Conservation (phyloP, 2,329 filamentous ascomycete species). For the Phialophora chinensis region DNA sequence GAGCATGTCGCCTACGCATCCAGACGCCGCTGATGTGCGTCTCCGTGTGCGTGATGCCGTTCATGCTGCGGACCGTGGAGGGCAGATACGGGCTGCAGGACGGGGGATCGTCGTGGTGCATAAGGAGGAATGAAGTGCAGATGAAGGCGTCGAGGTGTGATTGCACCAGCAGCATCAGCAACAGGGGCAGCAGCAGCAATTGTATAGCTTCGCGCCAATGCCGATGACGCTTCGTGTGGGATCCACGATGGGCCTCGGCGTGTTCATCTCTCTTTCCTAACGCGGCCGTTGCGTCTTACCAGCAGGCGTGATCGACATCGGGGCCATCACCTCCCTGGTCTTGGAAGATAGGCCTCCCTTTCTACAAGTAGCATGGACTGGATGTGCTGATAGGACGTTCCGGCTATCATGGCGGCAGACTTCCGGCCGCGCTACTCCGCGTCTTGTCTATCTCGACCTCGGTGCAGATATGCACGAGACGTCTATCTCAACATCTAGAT, state of each 20-base stretch:
- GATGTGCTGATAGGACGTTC: constrained; percentile 5
- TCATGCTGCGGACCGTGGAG: background rate
- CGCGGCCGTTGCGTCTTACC: background rate
- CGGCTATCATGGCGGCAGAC: constrained; percentile 11
- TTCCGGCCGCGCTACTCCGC: constrained; percentile 25
- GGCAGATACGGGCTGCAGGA: constrained; percentile 1
- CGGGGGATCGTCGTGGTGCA: constrained; percentile 1
- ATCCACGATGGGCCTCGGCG: background rate
- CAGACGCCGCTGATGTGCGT: constrained; percentile 18
- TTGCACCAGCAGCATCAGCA: background rate
- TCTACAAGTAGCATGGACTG: background rate
- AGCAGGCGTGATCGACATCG: constrained; percentile 15
- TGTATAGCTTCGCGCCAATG: background rate
- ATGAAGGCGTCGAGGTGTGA: background rate
- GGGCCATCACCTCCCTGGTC: constrained; percentile 1
- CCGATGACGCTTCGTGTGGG: background rate
- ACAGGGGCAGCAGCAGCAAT: background rate
- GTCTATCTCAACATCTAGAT: constrained; percentile 5
- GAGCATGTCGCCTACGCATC: background rate
- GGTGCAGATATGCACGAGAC: background rate
- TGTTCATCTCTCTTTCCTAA: constrained; percentile 29
- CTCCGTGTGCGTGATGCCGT: background rate
- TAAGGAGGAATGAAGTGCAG: background rate
- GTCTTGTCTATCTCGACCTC: constrained; percentile 19
- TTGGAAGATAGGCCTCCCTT: background rate